Conservation (phyloP, 208 protist genomes). For the Trypanosoma mega region DNA sequence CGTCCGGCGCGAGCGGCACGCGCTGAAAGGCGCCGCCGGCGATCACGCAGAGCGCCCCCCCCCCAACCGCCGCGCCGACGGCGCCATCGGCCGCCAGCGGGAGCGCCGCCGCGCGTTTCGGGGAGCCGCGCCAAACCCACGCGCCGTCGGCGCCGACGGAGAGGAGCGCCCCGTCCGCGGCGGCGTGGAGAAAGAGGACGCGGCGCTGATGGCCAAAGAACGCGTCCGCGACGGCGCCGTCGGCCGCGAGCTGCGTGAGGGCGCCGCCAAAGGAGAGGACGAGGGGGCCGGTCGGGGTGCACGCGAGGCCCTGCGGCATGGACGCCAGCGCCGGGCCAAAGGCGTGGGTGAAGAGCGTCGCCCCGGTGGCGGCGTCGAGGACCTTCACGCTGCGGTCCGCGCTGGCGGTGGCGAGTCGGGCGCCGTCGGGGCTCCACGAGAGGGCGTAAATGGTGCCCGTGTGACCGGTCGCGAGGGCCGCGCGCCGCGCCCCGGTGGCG, state of each 20-base stretch:
- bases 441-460: conserved; percentile 44
- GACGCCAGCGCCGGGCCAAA: conserved; percentile 27
- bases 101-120: not conserved
- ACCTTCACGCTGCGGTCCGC: conserved; percentile 46
- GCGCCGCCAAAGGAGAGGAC: conserved; percentile 35
- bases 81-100: conserved; percentile 2
- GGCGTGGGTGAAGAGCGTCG: conserved; percentile 5
- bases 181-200: conserved; percentile 29
- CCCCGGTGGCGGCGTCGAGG: conserved; percentile 20
- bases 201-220: conserved; percentile 36
- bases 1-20: conserved; percentile 10
- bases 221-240: conserved; percentile 14
- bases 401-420: conserved; percentile 34
- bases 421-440: conserved; percentile 40
- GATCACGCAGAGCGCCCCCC: conserved; percentile 28
- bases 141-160: conserved; percentile 38
- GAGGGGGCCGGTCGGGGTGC: conserved; percentile 23
- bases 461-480: conserved; percentile 34
- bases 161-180: conserved; percentile 17
- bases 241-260: conserved; percentile 25
- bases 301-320: conserved; percentile 50
- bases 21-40: conserved; percentile 24
- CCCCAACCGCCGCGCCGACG: conserved; percentile 17
- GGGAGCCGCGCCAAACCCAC: conserved; percentile 15
- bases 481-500: conserved; percentile 33